Evolutionary conservation across 2,329 filamentous ascomycete species (phyloP).

Genomic region (Rhynchosporium secalis): DNA sequence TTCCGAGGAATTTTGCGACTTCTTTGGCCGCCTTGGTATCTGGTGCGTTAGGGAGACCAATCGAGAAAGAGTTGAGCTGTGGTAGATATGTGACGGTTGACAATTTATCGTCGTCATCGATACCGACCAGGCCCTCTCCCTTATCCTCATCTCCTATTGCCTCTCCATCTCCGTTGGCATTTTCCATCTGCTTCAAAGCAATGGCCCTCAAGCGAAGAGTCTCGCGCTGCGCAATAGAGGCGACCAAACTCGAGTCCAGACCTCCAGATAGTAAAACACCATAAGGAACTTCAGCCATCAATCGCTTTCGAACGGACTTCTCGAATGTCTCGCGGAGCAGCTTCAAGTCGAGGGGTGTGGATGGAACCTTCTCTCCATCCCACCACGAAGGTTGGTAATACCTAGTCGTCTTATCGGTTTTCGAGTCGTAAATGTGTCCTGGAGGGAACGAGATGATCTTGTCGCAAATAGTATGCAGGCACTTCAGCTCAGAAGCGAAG

Average conservation of each 20-base stretch:
- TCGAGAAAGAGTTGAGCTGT: conserved; percentile 98
- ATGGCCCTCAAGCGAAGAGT: conserved; percentile 74
- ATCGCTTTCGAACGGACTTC: conserved; percentile 87
- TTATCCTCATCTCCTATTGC: conserved; percentile 52
- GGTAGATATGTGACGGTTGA: conserved; percentile 89
- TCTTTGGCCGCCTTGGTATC: conserved; percentile 90
- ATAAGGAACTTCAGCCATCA: conserved; percentile 99
- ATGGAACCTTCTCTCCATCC: conserved; percentile 76
- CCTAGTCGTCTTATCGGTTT: conserved; percentile 77
- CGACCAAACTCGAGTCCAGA: conserved; percentile 92
- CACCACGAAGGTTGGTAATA: conserved; percentile 95
- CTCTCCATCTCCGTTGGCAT: conserved; percentile 43
- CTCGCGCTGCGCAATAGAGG: conserved; percentile 92
- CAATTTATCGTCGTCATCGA: conserved; percentile 88
- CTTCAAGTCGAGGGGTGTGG: conserved; percentile 80
- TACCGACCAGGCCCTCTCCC: conserved; percentile 79
- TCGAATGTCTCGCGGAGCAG: conserved; percentile 79
- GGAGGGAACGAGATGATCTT: conserved; percentile 92
- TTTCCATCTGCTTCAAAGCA: conserved; percentile 49
- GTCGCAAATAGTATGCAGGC: conserved; percentile 88
- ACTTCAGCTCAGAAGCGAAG: conserved; percentile 97
- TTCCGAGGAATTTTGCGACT: conserved; percentile 95
- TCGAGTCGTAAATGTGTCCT: conserved; percentile 93
- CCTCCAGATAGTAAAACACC: conserved; percentile 94
- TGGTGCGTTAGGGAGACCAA: conserved; percentile 88